phyloP scores from a whole-genome alignment of 1,284 basidiomycete species.

The Ceratobasidium sp. region DNA sequence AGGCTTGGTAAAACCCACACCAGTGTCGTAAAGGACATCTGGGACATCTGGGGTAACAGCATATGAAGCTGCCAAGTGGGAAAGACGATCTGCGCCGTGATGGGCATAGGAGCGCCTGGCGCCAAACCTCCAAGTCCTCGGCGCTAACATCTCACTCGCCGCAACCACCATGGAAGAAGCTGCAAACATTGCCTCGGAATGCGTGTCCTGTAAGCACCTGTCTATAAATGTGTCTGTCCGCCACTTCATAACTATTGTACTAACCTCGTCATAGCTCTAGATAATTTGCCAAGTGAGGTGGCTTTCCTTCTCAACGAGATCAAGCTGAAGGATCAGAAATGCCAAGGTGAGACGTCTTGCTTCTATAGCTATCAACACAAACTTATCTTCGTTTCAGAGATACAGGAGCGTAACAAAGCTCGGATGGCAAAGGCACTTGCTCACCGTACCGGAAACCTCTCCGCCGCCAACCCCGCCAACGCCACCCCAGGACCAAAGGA shows the following conservation, averaged over 20 bases:
- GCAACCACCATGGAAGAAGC: slow-evolving; percentile 67
- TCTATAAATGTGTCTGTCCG: slow-evolving; percentile 14
- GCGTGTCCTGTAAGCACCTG: slow-evolving; percentile 68
- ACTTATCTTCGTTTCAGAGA: slow-evolving; percentile 57
- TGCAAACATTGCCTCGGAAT: slow-evolving; percentile 73
- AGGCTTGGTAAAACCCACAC: neutral
- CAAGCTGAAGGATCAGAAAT: slow-evolving; percentile 56
- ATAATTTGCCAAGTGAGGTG: slow-evolving; percentile 79
- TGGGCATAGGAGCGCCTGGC: slow-evolving; percentile 5
- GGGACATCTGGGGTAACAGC: neutral
- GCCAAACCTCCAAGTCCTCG: neutral
- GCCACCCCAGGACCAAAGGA: slow-evolving; percentile 54
- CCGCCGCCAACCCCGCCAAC: slow-evolving; percentile 40
- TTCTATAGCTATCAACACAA: slow-evolving; percentile 20
- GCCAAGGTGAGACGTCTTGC: slow-evolving; percentile 25
- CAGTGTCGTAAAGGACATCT: neutral
- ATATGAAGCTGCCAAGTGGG: neutral
- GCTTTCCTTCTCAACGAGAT: slow-evolving; percentile 78
- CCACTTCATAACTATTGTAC: slow-evolving; percentile 7
- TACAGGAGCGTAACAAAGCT: slow-evolving; percentile 64
- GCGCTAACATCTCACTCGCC: slow-evolving; percentile 30
- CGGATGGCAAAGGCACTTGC: slow-evolving; percentile 61
- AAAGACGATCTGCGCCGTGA: neutral
- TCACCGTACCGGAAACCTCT: slow-evolving; percentile 27
- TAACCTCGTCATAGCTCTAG: slow-evolving; percentile 63